These are phyloP conservation scores for Basidiobolus meristosporus DNA, from an alignment of 371 early-diverging fungal genomes.

Conservation along the genomic window DNA sequence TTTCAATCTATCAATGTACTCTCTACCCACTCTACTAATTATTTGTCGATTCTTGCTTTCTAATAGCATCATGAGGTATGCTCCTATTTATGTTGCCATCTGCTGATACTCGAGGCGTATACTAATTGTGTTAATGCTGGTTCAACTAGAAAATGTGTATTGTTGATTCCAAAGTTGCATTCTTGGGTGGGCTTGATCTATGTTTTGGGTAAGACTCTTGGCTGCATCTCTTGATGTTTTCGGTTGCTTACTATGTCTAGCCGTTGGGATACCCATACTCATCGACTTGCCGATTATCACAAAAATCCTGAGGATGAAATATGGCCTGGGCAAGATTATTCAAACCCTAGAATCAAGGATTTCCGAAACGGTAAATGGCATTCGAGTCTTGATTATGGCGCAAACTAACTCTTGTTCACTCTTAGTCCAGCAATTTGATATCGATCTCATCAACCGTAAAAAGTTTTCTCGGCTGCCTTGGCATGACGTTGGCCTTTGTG, in stretches of 20 bases:
- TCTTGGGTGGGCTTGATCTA: conserved; percentile 81
- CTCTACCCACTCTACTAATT: too few species aligned
- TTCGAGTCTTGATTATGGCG: too few species aligned
- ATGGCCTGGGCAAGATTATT: conserved; percentile 80
- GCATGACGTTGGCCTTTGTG: conserved; percentile 68
- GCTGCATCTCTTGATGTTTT: too few species aligned
- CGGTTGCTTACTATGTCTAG: too few species aligned
- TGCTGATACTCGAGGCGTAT: too few species aligned
- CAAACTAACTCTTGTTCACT: too few species aligned
- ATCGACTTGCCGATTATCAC: conserved; percentile 49
- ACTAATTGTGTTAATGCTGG: too few species aligned
- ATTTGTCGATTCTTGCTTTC: too few species aligned
- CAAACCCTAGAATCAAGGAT: conserved; percentile 81
- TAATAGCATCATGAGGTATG: conserved; percentile 24
- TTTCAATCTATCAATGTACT: too few species aligned
- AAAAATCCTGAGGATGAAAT: conserved; percentile 17
- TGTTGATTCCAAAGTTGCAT: conserved; percentile 66
- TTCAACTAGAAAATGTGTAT: conserved; percentile 79
- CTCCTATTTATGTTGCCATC: too few species aligned
- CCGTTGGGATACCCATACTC: conserved; percentile 69
- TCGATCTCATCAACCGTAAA: neutral
- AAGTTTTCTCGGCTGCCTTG: conserved; percentile 73
- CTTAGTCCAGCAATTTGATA: neutral
- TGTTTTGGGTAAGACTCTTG: conserved; percentile 46
- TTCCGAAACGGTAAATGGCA: conserved; percentile 63